Conservation (phyloP, 2,329 filamentous ascomycete genomes). For the Nemania bipapillata region DNA sequence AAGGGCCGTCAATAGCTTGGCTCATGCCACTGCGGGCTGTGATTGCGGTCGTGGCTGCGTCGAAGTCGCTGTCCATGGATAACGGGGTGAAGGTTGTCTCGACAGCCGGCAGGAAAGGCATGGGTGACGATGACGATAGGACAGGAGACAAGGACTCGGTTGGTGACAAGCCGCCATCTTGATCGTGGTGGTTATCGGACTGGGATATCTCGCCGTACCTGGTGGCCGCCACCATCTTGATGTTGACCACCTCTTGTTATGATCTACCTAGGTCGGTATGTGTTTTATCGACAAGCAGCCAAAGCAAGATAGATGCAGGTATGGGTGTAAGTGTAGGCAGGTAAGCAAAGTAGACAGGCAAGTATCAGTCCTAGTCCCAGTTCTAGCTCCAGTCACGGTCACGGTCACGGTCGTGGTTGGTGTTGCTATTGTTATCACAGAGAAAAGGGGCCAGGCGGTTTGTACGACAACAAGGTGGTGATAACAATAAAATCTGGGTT, state of each 20-base stretch:
- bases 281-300: slow-evolving; percentile 6
- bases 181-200: slow-evolving; percentile 45
- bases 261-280: not conserved
- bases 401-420: not conserved
- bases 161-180: slow-evolving; percentile 43
- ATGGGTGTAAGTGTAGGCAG: not conserved
- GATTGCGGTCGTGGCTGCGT: slow-evolving; percentile 7
- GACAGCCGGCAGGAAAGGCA: slow-evolving; percentile 47
- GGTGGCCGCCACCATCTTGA: slow-evolving; percentile 43
- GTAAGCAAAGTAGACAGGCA: not conserved
- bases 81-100: slow-evolving; percentile 50
- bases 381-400: slow-evolving; percentile 1
- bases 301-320: not conserved
- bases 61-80: slow-evolving; percentile 50
- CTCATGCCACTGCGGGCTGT: slow-evolving; percentile 12
- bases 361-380: slow-evolving; percentile 1
- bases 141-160: slow-evolving; percentile 46
- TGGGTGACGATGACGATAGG: slow-evolving; percentile 49
- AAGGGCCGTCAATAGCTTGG: slow-evolving; percentile 19
- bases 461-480: slow-evolving; percentile 20
- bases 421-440: not conserved
- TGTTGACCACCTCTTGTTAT: not conserved
- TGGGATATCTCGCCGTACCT: slow-evolving; percentile 45
- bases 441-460: slow-evolving; percentile 24
- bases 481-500: slow-evolving; percentile 20